Evolutionary conservation across 495 filamentous ascomycete species (phyloP), one percentile per base, ranked within the genome.

Genomic region (Penicillium parvum): DNA sequence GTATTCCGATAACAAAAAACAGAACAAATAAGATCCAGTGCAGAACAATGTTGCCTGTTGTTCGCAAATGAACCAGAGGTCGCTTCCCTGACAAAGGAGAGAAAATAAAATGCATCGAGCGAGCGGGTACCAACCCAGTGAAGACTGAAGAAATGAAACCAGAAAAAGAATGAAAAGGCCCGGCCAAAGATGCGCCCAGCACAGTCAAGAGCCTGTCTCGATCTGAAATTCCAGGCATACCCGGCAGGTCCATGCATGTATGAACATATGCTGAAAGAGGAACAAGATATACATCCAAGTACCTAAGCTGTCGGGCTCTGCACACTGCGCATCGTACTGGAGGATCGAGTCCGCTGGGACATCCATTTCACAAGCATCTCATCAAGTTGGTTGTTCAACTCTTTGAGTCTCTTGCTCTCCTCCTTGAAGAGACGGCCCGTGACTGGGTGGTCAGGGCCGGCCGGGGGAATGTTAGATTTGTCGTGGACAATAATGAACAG

Each of bases 401-500:
- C 88, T 29, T 79, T 82, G 52, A 96, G 63, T 54, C 80, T 79
- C 40, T 81, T 81, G 57, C 86, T 89, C 64, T 95, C 85, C 52
- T 92, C 88, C 40, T 79, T 82, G 72, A 90, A 96, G 22, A 97
- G 61, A 17, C 78, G 78, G 3, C 79, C 79, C 18, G 87, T 88
- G 18, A 95, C 74, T 1, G 91, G 90, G 69, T 97, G 89, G 33
- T 95, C 86, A 21, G 79, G 76, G 0, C 81, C 78, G 8, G 84
- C 83, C 21, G 87, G 85, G 37, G 79, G 75, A 22, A 90, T 79
- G 43, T 85, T 84, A 16, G 79, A 84, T 64, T 87, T 92, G 63
- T 96, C 90, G 57, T 95, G 86, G 19, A 98, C 88, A 33, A 98
- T 84, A 7, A 90, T 75, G 39, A 96, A 77, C 58, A 97, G 72